These are phyloP conservation scores for Globisporangium cederbergense DNA, from an alignment of 352 stramenopile species.

Conservation along the genomic window DNA sequence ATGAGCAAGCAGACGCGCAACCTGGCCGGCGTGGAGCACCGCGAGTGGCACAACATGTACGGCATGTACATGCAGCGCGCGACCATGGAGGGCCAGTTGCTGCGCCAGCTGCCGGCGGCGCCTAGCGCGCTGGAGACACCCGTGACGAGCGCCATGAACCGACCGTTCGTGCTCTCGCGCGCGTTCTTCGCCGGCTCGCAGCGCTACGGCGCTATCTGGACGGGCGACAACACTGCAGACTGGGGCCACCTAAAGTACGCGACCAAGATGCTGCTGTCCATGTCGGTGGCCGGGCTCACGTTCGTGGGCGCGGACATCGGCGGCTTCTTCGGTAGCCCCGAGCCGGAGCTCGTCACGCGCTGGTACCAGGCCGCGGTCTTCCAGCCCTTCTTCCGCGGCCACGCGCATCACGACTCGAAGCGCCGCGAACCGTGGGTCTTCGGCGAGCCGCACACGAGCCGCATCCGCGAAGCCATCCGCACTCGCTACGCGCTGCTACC, in stretches of 20 bases:
- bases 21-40: conserved; percentile 93
- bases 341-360: conserved; percentile 94
- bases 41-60: conserved; percentile 99
- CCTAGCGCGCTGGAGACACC: conserved; percentile 34
- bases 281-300: conserved; percentile 93
- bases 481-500: conserved; percentile 95
- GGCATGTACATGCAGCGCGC: conserved; percentile 97
- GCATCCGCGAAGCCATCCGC: conserved; percentile 90
- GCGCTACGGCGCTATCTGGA: conserved; percentile 97
- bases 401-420: conserved; percentile 99
- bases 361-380: conserved; percentile 96
- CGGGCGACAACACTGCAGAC: conserved; percentile 95
- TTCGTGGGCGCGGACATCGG: conserved; percentile 98
- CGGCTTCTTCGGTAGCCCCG: conserved; percentile 98
- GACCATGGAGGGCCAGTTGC: conserved; percentile 91
- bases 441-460: conserved; percentile 90
- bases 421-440: conserved; percentile 98
- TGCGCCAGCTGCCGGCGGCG: conserved; percentile 58
- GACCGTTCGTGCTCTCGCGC: conserved; percentile 97
- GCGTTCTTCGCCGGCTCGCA: conserved; percentile 98
- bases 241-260: conserved; percentile 96
- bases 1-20: conserved; percentile 95
- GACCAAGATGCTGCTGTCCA: conserved; percentile 96
- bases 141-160: conserved; percentile 56
- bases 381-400: conserved; percentile 98